Base-by-base conservation (phyloP, 345 rosid species). In the Melaleuca alternifolia region DNA sequence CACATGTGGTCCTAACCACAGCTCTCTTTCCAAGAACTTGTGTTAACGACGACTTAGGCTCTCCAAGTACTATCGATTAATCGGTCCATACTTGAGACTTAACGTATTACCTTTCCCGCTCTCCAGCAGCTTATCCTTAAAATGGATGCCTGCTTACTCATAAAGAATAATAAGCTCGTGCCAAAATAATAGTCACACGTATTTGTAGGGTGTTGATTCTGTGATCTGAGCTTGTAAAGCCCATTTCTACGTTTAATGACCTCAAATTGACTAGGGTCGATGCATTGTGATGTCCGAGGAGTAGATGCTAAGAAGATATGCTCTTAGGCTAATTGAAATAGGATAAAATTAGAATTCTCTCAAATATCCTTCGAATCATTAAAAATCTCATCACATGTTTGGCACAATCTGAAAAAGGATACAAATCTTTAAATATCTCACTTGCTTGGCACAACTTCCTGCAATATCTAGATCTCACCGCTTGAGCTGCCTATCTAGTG, bases 341-440 rank as follows among this genome's bases (percentile, higher is more conserved):
- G 12, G 1, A n/a, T n/a, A 0, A 9, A 4, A 3, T 59, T 59
- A 13, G 2, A 59, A n/a, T 0, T 59, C 0, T 4, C n/a, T 1
- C 9, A 6, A 59, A n/a, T 59, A 59, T 59, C 33, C 2, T 59
- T 0, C 8, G 3, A 3, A n/a, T n/a, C 6, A 0, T 59, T 26
- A 0, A 59, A n/a, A 59, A n/a, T 59, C 71, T 4, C 33, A n/a
- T n/a, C 16, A n/a, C 33, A 59, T 59, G 28, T 26, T 59, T n/a
- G 16, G 14, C 13, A 16, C 33, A 59, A n/a, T n/a, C 33, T 16
- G n/a, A n/a, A 6, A 59, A 5, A 11, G n/a, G 6, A 12, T 0
- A 57, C 26, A 26, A 59, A 59, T 7, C 14, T 59, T n/a, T 59
- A 16, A 59, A 30, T 12, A 26, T 59, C 33, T 59, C 2, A 12